A percentile compares a stretch with the other conserved stretches of the same genome.
Evolutionary conservation across 768 basidiomycete genomes (phyloP).

Genomic region (Sistotremastrum suecicum): DNA sequence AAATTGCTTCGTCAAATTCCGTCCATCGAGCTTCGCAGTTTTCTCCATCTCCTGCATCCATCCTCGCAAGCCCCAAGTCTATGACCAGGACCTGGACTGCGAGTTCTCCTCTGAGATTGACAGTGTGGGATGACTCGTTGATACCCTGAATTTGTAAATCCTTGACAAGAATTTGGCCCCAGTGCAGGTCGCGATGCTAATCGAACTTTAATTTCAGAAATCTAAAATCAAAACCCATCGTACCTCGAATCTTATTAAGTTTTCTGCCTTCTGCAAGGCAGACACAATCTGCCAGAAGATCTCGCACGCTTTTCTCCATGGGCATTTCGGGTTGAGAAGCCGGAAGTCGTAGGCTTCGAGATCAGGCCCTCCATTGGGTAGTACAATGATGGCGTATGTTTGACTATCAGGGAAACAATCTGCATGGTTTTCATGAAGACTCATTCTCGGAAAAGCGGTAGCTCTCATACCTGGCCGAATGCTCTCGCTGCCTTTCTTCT

Average conservation of each 20-base stretch:
- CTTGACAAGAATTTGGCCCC: conserved; percentile 88
- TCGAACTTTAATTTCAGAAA: neutral
- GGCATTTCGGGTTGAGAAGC: conserved; percentile 32
- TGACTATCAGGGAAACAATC: conserved; percentile 68
- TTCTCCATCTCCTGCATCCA: conserved; percentile 41
- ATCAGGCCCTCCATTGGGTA: conserved; percentile 84
- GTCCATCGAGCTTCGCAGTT: conserved; percentile 52
- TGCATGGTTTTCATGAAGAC: conserved; percentile 15
- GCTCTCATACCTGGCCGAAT: conserved; percentile 59
- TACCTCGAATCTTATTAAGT: conserved; percentile 78
- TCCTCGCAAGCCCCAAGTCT: conserved; percentile 86
- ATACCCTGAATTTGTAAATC: conserved; percentile 13
- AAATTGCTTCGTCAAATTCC: conserved; percentile 76
- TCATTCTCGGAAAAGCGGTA: neutral
- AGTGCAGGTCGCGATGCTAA: conserved; percentile 97
- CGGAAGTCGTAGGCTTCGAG: conserved; percentile 71
- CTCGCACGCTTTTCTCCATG: conserved; percentile 79
- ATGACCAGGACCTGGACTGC: conserved; percentile 79
- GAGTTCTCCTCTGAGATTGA: conserved; percentile 47
- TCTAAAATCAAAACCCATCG: conserved; percentile 8
- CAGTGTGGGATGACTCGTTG: neutral
- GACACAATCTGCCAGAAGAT: conserved; percentile 85
- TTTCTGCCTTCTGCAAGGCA: conserved; percentile 68
- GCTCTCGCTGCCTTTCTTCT: conserved; percentile 66
- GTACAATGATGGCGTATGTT: conserved; percentile 77